phyloP scores from a whole-genome alignment of 2,329 filamentous ascomycete genomes.

The Coniochaeta prunicola region DNA sequence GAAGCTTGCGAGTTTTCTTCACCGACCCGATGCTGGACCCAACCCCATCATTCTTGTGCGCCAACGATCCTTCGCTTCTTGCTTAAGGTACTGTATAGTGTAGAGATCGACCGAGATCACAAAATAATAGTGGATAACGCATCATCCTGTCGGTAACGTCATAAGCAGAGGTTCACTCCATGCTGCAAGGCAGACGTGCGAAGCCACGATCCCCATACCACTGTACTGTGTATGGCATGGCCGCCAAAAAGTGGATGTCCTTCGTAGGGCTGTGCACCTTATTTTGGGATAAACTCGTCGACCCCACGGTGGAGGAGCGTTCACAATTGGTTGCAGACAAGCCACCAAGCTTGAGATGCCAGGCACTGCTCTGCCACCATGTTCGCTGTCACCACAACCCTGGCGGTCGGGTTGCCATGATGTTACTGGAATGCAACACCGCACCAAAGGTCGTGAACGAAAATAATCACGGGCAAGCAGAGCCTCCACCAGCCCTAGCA shows the following conservation, averaged over 20 bases:
- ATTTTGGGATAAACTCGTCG: neutral
- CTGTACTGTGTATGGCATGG: neutral
- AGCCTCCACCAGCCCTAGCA: neutral
- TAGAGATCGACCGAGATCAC: neutral
- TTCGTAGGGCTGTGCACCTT: constrained; percentile 3
- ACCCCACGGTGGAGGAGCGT: neutral
- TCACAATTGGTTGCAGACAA: neutral
- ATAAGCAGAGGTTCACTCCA: neutral
- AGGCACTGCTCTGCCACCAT: neutral
- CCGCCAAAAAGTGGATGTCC: neutral
- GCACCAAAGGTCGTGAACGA: neutral
- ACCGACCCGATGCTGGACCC: no score
- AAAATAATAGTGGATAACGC: neutral
- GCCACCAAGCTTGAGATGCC: neutral
- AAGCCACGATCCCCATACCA: constrained; percentile 1
- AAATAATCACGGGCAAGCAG: neutral
- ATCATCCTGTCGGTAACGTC: neutral
- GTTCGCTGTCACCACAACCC: neutral
- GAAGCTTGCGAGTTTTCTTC: no score
- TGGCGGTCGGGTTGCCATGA: neutral
- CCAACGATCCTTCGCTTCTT: no score
- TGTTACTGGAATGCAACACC: neutral
- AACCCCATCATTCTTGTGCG: no score
- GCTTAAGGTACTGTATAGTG: no score
- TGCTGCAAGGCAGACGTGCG: neutral